Percentiles rank a stretch among this genome's conserved stretches.
phyloP scores from a whole-genome alignment of 805 yeast species.

The Ogataea ramenticola region DNA sequence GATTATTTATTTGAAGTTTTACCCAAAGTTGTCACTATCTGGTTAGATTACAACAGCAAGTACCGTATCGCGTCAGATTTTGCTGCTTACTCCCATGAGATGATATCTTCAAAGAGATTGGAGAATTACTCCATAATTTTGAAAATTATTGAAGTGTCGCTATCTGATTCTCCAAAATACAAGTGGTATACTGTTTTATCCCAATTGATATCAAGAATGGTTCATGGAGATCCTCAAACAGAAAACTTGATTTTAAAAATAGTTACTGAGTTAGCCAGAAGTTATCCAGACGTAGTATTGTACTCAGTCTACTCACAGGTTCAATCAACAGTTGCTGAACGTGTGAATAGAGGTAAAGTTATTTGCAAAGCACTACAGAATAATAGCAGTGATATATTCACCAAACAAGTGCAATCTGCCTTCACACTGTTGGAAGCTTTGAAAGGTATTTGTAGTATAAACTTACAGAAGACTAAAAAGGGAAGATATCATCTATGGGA shows the following conservation, averaged over 20 bases:
- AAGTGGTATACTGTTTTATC: slow-evolving; percentile 82
- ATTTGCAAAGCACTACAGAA: slow-evolving; percentile 31
- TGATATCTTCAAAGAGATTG: slow-evolving; percentile 22
- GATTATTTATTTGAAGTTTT: slow-evolving; percentile 72
- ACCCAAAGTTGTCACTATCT: slow-evolving; percentile 83
- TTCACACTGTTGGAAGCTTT: slow-evolving; percentile 33
- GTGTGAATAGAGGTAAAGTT: slow-evolving; percentile 38
- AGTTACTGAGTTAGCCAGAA: slow-evolving; percentile 45
- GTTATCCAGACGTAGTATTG: slow-evolving; percentile 77
- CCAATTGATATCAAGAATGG: slow-evolving; percentile 74
- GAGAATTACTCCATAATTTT: slow-evolving; percentile 39
- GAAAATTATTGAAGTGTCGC: slow-evolving; percentile 36
- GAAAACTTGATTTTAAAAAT: slow-evolving; percentile 50
- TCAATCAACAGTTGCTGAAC: slow-evolving; percentile 45
- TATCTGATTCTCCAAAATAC: slow-evolving; percentile 37
- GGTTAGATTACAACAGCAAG: slow-evolving; percentile 70
- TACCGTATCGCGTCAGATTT: slow-evolving; percentile 21
- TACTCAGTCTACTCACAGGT: slow-evolving; percentile 75
- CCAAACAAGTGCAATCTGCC: slow-evolving; percentile 19
- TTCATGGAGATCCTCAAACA: slow-evolving; percentile 53
- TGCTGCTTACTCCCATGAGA: slow-evolving; percentile 19
- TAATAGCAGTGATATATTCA: slow-evolving; percentile 6
- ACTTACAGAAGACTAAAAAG: slow-evolving; percentile 27
- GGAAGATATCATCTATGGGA: slow-evolving; percentile 29
- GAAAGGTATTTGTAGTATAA: slow-evolving; percentile 34